Base-by-base conservation (phyloP, 495 filamentous ascomycete species). In the Penicillium subrubescens region DNA sequence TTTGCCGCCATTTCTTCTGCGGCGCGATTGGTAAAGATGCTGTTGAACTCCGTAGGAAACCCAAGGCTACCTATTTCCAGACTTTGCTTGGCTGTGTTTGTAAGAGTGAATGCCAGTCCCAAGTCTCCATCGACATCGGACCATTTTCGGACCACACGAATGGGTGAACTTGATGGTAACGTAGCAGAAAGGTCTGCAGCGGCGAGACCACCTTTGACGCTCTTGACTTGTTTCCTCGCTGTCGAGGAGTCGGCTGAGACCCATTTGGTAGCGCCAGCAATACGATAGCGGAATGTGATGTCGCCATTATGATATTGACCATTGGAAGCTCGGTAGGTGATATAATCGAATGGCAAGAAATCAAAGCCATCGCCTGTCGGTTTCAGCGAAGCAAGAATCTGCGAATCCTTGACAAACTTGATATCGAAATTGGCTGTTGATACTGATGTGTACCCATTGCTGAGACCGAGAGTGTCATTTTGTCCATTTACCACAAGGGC, bases 41-140 rank as follows among this genome's bases (percentile, higher is more conserved):
- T 86, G 68, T 85, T 85, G 74, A 84, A 83, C 67, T 83, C 81
- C 50, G 81, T 75, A 0, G 84, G 83, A 55, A 85, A 80, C 0
- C 84, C 84, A 2, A 86, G 70, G 55, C 79, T 79, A 11, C 84
- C 84, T 15, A 86, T 66, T 50, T 86, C 83, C 2, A 85, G 55
- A 3, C 72, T 51, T 1, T 70, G 59, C 0, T 60, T 61, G 17
- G 61, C 76, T 8, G 66, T 61, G 67, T 86, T 86, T 21, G 63
- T 71, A n/a, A 85, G 54, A 4, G 77, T 83, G 66, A 84, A 81
- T 54, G 72, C 72, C 43, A 85, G 63, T 6, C 65, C 78, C 6
- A 85, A 67, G 57, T 85, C 83, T 6, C 81, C 81, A 2, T 71
- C 67, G 1, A 75, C 59, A 11, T 79, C 71, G 17, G 73, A 57